Conservation (phyloP, 805 yeast genomes). For the Ogataea ramenticola region DNA sequence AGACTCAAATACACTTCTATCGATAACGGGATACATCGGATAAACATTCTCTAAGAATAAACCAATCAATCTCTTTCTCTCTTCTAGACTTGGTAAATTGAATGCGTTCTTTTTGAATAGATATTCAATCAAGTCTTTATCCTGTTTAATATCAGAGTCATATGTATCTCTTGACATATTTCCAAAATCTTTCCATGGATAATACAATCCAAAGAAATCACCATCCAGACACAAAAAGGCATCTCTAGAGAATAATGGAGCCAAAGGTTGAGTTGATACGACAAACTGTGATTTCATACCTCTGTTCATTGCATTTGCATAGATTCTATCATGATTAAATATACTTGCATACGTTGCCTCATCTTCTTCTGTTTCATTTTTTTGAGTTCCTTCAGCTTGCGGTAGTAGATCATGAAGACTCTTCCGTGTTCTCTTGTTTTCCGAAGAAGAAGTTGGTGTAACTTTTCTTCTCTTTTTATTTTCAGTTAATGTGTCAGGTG, state of each 20-base stretch:
- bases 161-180: constrained; percentile 10
- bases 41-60: constrained; percentile 19
- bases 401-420: no score
- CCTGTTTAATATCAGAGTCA: constrained; percentile 9
- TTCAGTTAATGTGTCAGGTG: not conserved
- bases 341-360: not conserved
- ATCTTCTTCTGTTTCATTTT: no score
- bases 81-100: constrained; percentile 14
- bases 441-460: not conserved
- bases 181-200: constrained; percentile 24
- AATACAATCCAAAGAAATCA: constrained; percentile 21
- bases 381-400: no score
- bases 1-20: constrained; percentile 11
- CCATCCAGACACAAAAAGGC: constrained; percentile 25
- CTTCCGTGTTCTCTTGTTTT: not conserved
- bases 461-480: not conserved
- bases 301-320: constrained; percentile 17
- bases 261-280: constrained; percentile 25
- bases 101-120: constrained; percentile 19
- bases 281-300: constrained; percentile 21
- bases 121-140: constrained; percentile 17
- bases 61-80: constrained; percentile 13
- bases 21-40: constrained; percentile 25
- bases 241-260: constrained; percentile 24
- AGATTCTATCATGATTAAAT: constrained; percentile 17